Evolutionary conservation across 1,139 yeast species (phyloP), one percentile per base, ranked within the genome.

Genomic region (Nakaseomyces kungkrabaensis): DNA sequence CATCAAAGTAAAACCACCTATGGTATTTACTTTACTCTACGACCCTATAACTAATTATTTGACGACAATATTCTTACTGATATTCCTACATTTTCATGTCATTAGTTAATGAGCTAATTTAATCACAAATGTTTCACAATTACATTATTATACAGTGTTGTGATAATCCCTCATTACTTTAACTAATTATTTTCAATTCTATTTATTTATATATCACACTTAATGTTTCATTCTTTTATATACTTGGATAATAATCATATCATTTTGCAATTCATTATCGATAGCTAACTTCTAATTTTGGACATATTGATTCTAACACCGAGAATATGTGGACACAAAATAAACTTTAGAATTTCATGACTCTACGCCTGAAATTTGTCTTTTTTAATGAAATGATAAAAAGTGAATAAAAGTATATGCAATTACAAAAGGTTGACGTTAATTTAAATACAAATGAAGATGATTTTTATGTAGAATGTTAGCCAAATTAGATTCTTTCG

Each of bases 401-500:
- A 17, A 17, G 22, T 17, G 22, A 17, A 17, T 17, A 17, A 17
- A 17, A 17, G 4, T 36, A 36, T 36, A 25, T 36, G 38, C 38
- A 36, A 36, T 36, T 36, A 36, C 38, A 36, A 36, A 36, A 5
- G 38, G 38, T 17, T 36, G 38, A 36, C 38, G 38, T 10, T 36
- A 36, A 5, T 17, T 36, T 36, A 8, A 36, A 36, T 36, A 36
- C 25, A 36, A 17, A 36, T 36, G 25, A 36, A 36, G 11, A 36
- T 36, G 9, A 29, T 17, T 6, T 7, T 13, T 36, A 17, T 38
- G 11, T 38, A 38, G 44, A 41, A 41, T 41, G 44, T 41, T 41
- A 41, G 44, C 44, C 11, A 29, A 41, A 40, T 51, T 54, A 68
- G 43, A 72, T 59, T 60, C 68, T 78, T 71, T 85, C 90, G 59